phyloP scores from a whole-genome alignment of 108 stramenopile genomes.

The Skeletonema tropicum region DNA sequence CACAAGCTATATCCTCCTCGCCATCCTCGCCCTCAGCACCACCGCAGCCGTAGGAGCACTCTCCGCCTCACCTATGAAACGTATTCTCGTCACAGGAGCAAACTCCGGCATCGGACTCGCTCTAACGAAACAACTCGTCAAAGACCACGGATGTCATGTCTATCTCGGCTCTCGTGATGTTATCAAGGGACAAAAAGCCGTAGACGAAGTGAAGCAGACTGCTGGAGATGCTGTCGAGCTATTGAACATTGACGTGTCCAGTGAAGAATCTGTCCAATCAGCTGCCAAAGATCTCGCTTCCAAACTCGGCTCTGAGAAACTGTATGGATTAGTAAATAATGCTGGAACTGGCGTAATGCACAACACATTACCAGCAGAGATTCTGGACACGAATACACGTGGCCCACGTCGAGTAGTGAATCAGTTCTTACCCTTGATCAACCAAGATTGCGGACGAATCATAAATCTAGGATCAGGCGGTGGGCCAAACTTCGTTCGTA shows the following conservation, averaged over 20 bases:
- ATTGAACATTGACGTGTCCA: conserved; percentile 54
- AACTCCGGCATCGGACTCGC: conserved; percentile 67
- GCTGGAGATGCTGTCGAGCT: conserved; percentile 60
- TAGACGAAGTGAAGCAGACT: conserved; percentile 46
- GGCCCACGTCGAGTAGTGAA: conserved; percentile 67
- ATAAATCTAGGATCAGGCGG: conserved; percentile 66
- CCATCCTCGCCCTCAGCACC: not conserved
- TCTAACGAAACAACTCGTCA: conserved; percentile 57
- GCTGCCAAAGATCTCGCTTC: conserved; percentile 48
- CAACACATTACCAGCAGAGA: conserved; percentile 30
- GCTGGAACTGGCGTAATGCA: conserved; percentile 61
- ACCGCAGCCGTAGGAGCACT: not conserved
- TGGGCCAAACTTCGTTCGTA: conserved; percentile 51
- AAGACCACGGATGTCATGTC: conserved; percentile 60
- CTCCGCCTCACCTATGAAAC: not conserved
- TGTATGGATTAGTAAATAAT: conserved; percentile 75
- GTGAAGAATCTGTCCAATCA: conserved; percentile 47
- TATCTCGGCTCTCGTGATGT: conserved; percentile 54
- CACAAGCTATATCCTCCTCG: not conserved
- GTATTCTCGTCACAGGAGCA: conserved; percentile 50
- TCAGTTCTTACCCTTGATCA: conserved; percentile 46
- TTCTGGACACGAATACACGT: conserved; percentile 62
- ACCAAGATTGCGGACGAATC: conserved; percentile 54
- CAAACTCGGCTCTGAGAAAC: conserved; percentile 28
- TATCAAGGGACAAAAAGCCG: conserved; percentile 50